Evolutionary conservation across 257 asterid genomes (phyloP), one percentile per base, ranked within the genome.

Genomic region (Gentiana straminea): DNA sequence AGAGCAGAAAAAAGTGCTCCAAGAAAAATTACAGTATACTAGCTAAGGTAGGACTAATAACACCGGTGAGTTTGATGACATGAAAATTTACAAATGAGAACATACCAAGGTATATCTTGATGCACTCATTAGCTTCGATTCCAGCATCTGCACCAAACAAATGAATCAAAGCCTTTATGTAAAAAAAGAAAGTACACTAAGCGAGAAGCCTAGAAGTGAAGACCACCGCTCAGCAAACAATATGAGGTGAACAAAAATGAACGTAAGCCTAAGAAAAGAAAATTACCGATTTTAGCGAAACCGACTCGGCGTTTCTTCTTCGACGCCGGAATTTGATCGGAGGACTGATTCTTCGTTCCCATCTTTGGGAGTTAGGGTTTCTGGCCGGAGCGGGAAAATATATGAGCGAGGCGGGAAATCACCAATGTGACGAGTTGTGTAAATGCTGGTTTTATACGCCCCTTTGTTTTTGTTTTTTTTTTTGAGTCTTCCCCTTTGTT

Each of bases 291-390:
- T 67, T 67, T 58, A 43, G 84, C 47, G 72, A 76, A 81, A n/a
- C 79, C 95, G 45, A 76, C 86, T 7, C 92, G 96, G 41, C 94
- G 94, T 45, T 85, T 74, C 64, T 69, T 82, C 70, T 75, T 82
- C 59, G 70, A 63, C 35, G 78, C 94, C 52, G 77, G 9, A 55
- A 66, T 48, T 15, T 78, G 76, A 57, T 81, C 82, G 70, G 90
- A 75, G 62, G 91, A 70, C 38, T 79, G 79, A 60, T 84, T 83
- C 83, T 86, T 90, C 64, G 94, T 90, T 66, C 95, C 96, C 98
- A 90, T 90, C 62, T 70, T 50, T 57, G 57, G 44, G 57, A 68
- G 59, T 70, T 77, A 86, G 82, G 94, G 96, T 96, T 84, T 86
- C 75, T 61, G 55, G 57, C 47, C 48, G 79, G 60, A 74, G 93